phyloP scores from a whole-genome alignment of 2,329 filamentous ascomycete species.

The Fusarium ambrosium region DNA sequence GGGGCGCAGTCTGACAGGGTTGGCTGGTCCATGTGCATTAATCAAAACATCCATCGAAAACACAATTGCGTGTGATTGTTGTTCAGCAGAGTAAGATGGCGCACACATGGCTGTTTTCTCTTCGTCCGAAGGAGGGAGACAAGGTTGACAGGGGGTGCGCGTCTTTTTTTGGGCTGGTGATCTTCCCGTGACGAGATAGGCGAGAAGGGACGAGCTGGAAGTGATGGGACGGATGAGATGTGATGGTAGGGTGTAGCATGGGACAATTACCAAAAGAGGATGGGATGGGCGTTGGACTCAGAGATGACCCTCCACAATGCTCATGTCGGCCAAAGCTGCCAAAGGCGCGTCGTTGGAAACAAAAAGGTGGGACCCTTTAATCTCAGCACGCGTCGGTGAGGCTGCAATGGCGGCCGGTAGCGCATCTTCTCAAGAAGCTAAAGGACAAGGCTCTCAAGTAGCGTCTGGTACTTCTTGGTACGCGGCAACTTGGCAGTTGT shows the following conservation, averaged over 20 bases:
- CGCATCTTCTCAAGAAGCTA: slow-evolving; percentile 31
- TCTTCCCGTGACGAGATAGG: slow-evolving; percentile 47
- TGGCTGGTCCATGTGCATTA: slow-evolving; percentile 21
- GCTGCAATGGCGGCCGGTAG: slow-evolving; percentile 36
- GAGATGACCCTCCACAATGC: not conserved
- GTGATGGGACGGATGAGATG: slow-evolving; percentile 12
- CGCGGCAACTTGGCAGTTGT: not conserved
- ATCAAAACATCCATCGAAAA: slow-evolving; percentile 2
- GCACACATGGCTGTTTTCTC: slow-evolving; percentile 18
- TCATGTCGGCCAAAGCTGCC: slow-evolving; percentile 22
- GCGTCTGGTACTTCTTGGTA: slow-evolving; percentile 26
- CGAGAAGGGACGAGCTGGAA: slow-evolving; percentile 40
- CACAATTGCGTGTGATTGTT: slow-evolving; percentile 7
- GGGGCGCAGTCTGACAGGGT: slow-evolving; percentile 35
- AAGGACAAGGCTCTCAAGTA: slow-evolving; percentile 22
- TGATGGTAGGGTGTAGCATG: slow-evolving; percentile 10
- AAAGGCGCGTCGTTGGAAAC: slow-evolving; percentile 27
- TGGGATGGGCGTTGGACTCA: slow-evolving; percentile 5
- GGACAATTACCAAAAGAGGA: slow-evolving; percentile 5
- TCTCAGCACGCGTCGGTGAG: slow-evolving; percentile 45
- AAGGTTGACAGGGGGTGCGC: slow-evolving; percentile 35
- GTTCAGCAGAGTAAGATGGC: slow-evolving; percentile 4
- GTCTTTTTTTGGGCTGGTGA: slow-evolving; percentile 39
- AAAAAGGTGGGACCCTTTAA: slow-evolving; percentile 40
- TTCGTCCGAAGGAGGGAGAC: slow-evolving; percentile 11